Base-by-base conservation (phyloP, 805 yeast genomes). In the Groenewaldozyma salmanticensis region DNA sequence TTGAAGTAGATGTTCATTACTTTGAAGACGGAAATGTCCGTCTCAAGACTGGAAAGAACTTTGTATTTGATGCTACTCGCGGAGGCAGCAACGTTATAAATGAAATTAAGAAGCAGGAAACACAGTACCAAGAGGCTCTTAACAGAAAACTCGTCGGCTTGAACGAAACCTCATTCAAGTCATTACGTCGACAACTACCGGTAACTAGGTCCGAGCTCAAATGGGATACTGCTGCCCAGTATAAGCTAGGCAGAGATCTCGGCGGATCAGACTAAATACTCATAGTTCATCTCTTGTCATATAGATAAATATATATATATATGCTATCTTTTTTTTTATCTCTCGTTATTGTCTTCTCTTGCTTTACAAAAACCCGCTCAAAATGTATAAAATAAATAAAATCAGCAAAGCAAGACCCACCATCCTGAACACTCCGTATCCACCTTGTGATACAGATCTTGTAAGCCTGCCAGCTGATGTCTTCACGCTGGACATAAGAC, bases 11-110 rank as follows among this genome's bases (percentile, higher is more conserved):
- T 49, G 81, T 88, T 32, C 98, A 90, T 61, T 92, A 88, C 60
- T 92, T 74, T 58, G 98, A 90, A 63, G 97, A 90, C 52, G 98
- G 98, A 22, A 90, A 90, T 55, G 97, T 90, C 16, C 72, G 90
- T 39, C 72, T 92, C 53, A 77, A 74, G 46, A 67, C 78, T 2
- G 47, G 48, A 5, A 65, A 68, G 43, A 39, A 48, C 15, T 27
- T 47, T 2, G 5, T 36, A 9, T 22, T 27, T 16, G 29, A 21
- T 31, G 29, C 42, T 4, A 37, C 48, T 2, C 46, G 47, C 5
- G 41, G 51, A 1, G 42, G 42, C 2, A 58, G 57, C 3, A 53
- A 62, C 3, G 61, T 58, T 13, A 61, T 77, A 29, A 62, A 70
- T 42, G 57, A 65, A 31, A 81, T 86, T 48, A 64, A 68, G 40